Evolutionary conservation across 352 stramenopile genomes (phyloP), one percentile per base, ranked within the genome.

Genomic region (Pythium aphanidermatum): DNA sequence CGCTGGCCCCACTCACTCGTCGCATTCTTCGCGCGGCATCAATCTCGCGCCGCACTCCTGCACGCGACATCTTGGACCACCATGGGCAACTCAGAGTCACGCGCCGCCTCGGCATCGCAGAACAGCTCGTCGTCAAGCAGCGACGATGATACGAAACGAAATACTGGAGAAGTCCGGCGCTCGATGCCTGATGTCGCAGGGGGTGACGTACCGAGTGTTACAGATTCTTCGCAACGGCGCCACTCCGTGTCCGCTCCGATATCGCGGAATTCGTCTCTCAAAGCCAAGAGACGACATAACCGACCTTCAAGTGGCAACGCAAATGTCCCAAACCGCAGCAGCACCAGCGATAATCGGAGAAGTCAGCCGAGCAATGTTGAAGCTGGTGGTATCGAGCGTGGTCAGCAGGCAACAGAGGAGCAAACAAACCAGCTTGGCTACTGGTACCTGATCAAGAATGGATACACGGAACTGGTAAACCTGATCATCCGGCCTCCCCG

Each of bases 401-500:
- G 78, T 1, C 81, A 89, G 41, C 51, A 86, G 29, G 76, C 60
- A 2, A 75, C 74, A 5, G 78, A 93, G 48, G 78, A 93, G n/a
- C 46, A 77, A n/a, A 79, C 72, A 2, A 70, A 67, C 28, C 74
- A 93, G 44, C 55, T 92, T 11, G 82, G 78, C 36, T 93, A 91
- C 45, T 92, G 81, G 81, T 89, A 90, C 48, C 51, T 92, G 40
- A 58, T 90, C 54, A 89, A 89, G 26, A 73, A 92, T 37, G 82
- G 81, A 10, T 99, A 98, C 73, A 87, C 95, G 46, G 87, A 98
- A 59, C 65, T 98, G 24, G 95, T 98, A 29, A 95, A 98, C 60
- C 84, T 97, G 25, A 98, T 99, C 58, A 98, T 99, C 48, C 88
- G 96, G 3, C 96, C 96, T 24, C 95, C 95, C 19, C 76, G 96